These are phyloP conservation scores for Naganishia randhawae DNA, from an alignment of 768 basidiomycete species.

Conservation along the genomic window DNA sequence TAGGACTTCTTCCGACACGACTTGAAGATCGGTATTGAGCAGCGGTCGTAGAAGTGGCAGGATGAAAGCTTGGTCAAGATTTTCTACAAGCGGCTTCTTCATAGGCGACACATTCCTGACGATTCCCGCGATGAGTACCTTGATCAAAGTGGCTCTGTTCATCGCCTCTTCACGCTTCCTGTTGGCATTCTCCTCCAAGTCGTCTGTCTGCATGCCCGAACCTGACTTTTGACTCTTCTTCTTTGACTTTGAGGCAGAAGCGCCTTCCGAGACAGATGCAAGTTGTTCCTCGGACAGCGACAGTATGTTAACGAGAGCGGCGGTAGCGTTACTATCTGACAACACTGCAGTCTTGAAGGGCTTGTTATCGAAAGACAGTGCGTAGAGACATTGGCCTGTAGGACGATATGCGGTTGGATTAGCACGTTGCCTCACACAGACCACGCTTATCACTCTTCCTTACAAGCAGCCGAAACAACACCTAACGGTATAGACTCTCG, in stretches of 20 bases:
- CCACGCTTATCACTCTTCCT: slow-evolving; percentile 30
- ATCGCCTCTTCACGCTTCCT: slow-evolving; percentile 8
- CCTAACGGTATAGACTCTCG: slow-evolving; percentile 65
- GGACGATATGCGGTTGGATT: background rate
- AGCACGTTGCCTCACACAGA: background rate
- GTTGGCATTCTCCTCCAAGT: slow-evolving; percentile 44
- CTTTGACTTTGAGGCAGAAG: background rate
- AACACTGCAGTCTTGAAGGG: slow-evolving; percentile 66
- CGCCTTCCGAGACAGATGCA: background rate
- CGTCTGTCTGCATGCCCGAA: slow-evolving; percentile 31
- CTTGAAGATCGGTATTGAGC: slow-evolving; percentile 41
- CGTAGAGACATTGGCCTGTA: slow-evolving; percentile 76
- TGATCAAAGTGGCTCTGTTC: slow-evolving; percentile 1
- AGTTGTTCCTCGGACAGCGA: slow-evolving; percentile 3
- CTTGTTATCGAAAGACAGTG: slow-evolving; percentile 86
- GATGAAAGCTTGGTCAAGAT: slow-evolving; percentile 36
- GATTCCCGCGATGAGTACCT: slow-evolving; percentile 50
- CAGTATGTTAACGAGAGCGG: background rate
- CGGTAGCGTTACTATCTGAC: slow-evolving; percentile 30
- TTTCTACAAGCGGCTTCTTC: slow-evolving; percentile 1
- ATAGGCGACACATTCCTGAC: slow-evolving; percentile 58
- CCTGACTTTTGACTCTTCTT: background rate
- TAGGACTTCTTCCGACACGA: slow-evolving; percentile 35
- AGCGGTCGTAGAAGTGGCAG: slow-evolving; percentile 42
- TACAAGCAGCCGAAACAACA: slow-evolving; percentile 77